Evolutionary conservation across 2,329 filamentous ascomycete species (phyloP).

Genomic region (Elsinoe perseae): DNA sequence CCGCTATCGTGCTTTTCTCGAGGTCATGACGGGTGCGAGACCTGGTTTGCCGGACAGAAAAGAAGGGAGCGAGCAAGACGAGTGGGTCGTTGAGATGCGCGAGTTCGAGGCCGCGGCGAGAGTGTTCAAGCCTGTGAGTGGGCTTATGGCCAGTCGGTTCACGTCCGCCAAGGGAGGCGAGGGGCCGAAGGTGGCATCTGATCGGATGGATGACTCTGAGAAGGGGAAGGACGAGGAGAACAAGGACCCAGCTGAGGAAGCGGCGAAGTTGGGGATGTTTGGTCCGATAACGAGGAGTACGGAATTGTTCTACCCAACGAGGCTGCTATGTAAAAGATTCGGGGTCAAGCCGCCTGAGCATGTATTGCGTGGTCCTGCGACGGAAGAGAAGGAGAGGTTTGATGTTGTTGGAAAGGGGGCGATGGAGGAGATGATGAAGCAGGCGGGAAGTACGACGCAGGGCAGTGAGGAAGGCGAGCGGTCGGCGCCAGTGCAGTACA

Average conservation of each 20-base stretch:
- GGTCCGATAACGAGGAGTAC: slow-evolving; percentile 72
- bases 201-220: slow-evolving; percentile 22
- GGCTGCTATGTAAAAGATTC: slow-evolving; percentile 89
- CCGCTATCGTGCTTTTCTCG: slow-evolving; percentile 77
- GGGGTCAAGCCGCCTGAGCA: slow-evolving; percentile 72
- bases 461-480: slow-evolving; percentile 18
- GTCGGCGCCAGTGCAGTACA: slow-evolving; percentile 16
- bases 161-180: slow-evolving; percentile 53
- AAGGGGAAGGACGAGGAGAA: slow-evolving; percentile 16
- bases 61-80: slow-evolving; percentile 51
- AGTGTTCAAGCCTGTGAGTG: slow-evolving; percentile 87
- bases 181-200: slow-evolving; percentile 28
- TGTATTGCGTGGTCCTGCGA: slow-evolving; percentile 47
- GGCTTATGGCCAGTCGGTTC: slow-evolving; percentile 88
- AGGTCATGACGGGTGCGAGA: slow-evolving; percentile 60
- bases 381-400: slow-evolving; percentile 24
- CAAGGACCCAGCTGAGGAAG: slow-evolving; percentile 69
- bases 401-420: slow-evolving; percentile 49
- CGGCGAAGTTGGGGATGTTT: slow-evolving; percentile 87
- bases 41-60: slow-evolving; percentile 51
- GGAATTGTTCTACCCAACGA: slow-evolving; percentile 67
- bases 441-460: slow-evolving; percentile 1
- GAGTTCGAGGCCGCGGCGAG: slow-evolving; percentile 68
- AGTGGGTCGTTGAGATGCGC: slow-evolving; percentile 70
- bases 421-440: slow-evolving; percentile 47